Evolutionary conservation across 1,284 basidiomycete genomes (phyloP).

Genomic region (Abortiporus biennis): DNA sequence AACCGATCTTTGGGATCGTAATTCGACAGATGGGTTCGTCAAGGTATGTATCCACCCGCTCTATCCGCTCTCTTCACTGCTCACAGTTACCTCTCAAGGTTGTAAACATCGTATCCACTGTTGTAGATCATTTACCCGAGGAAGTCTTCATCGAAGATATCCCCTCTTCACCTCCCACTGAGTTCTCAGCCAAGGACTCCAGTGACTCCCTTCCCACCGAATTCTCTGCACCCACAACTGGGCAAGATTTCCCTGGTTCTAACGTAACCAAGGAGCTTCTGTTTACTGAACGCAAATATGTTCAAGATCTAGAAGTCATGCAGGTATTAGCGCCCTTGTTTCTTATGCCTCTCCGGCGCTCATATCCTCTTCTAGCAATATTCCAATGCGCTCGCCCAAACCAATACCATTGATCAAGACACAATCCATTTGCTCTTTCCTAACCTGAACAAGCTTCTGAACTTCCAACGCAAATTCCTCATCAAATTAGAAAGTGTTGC

Average conservation of each 20-base stretch:
- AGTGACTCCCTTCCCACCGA: constrained; percentile 50
- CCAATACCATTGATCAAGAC: constrained; percentile 86
- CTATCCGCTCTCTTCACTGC: constrained; percentile 4
- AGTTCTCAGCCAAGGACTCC: constrained; percentile 48
- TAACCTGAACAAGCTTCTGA: constrained; percentile 91
- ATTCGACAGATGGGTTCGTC: constrained; percentile 91
- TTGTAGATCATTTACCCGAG: constrained; percentile 76
- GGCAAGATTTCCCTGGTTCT: constrained; percentile 55
- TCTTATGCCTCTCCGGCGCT: not conserved
- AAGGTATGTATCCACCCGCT: constrained; percentile 54
- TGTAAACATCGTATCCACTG: constrained; percentile 84
- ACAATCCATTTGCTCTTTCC: constrained; percentile 96
- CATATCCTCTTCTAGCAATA: constrained; percentile 55
- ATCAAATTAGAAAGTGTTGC: constrained; percentile 89
- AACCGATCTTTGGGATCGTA: constrained; percentile 85
- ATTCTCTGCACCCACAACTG: constrained; percentile 10
- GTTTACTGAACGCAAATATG: constrained; percentile 95
- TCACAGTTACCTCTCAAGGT: constrained; percentile 48
- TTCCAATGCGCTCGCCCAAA: constrained; percentile 72
- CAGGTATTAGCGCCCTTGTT: constrained; percentile 51
- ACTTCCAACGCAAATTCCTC: constrained; percentile 95
- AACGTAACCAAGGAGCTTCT: constrained; percentile 85
- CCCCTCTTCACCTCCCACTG: constrained; percentile 50
- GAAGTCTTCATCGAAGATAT: constrained; percentile 64
- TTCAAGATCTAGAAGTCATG: constrained; percentile 96